These are phyloP conservation scores for Pugionium dolabratum DNA, from an alignment of 345 rosid genomes.

Conservation along the genomic window DNA sequence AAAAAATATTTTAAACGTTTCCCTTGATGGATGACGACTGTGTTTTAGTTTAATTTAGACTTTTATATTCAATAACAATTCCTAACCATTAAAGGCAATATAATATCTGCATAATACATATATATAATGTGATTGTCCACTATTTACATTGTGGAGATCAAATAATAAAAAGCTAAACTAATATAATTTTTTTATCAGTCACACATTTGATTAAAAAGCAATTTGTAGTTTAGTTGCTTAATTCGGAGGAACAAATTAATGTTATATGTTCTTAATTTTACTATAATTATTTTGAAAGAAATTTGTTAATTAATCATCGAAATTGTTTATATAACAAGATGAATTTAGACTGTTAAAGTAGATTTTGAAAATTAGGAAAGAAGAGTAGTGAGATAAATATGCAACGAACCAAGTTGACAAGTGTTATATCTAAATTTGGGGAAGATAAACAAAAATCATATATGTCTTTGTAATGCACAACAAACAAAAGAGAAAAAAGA, in stretches of 20 bases:
- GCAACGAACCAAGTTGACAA: conserved; percentile 34
- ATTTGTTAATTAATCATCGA: background rate
- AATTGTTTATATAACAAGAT: background rate
- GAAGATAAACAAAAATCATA: conserved; percentile 11
- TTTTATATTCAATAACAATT: conserved; percentile 4
- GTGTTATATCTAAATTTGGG: conserved; percentile 21
- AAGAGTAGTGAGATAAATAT: conserved; percentile 13
- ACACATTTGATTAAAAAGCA: too few species aligned
- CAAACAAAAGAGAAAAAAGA: background rate
- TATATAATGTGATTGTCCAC: conserved; percentile 10
- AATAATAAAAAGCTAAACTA: background rate
- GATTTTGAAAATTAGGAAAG: background rate
- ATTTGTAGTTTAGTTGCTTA: too few species aligned
- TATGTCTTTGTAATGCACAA: conserved; percentile 8
- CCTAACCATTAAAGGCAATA: conserved; percentile 17
- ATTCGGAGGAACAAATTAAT: background rate
- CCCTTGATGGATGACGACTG: conserved; percentile 28
- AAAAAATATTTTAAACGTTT: conserved; percentile 28
- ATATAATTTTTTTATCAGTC: too few species aligned
- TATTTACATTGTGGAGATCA: conserved; percentile 15
- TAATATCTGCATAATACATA: conserved; percentile 21
- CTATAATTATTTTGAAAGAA: background rate
- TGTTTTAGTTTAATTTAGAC: background rate
- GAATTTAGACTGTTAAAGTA: background rate
- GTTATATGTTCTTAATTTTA: background rate